A percentile compares a stretch with the other conserved stretches of the same genome.
Conservation (phyloP, 2,329 filamentous ascomycete genomes). For the Trichoderma semiorbis region DNA sequence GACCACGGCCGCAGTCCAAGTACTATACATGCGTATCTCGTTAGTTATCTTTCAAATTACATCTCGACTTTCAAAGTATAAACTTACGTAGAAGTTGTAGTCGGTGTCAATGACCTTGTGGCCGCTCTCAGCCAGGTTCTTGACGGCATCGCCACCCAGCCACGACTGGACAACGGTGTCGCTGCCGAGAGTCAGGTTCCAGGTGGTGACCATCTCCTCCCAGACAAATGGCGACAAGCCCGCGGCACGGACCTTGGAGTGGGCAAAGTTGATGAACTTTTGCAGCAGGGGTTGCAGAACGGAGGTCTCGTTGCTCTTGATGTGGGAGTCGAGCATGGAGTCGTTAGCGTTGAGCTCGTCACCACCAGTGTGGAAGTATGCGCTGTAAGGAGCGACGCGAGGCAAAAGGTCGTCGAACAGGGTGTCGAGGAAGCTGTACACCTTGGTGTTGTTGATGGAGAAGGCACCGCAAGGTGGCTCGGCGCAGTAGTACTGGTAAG, state of each 20-base stretch:
- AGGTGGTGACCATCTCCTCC: constrained; percentile 80
- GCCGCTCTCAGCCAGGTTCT: constrained; percentile 58
- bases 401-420: constrained; percentile 74
- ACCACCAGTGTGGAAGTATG: constrained; percentile 82
- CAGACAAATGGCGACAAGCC: constrained; percentile 74
- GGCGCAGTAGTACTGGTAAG: constrained; percentile 57
- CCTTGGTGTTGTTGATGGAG: constrained; percentile 69
- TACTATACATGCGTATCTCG: constrained; percentile 50
- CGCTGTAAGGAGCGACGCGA: constrained; percentile 63
- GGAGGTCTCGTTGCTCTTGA: constrained; percentile 60
- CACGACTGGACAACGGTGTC: constrained; percentile 78
- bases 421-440: constrained; percentile 67
- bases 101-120: constrained; percentile 72
- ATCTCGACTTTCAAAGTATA: background rate
- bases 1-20: constrained; percentile 76
- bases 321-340: constrained; percentile 64
- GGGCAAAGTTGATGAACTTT: constrained; percentile 68
- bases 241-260: constrained; percentile 58
- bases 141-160: constrained; percentile 62
- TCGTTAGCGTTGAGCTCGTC: constrained; percentile 77
- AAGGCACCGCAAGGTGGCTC: constrained; percentile 67
- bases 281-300: constrained; percentile 77
- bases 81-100: constrained; percentile 70
- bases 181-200: constrained; percentile 68
- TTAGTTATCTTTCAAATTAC: background rate